Conservation (phyloP, 352 stramenopile species). For the Pythium brachiatum region DNA sequence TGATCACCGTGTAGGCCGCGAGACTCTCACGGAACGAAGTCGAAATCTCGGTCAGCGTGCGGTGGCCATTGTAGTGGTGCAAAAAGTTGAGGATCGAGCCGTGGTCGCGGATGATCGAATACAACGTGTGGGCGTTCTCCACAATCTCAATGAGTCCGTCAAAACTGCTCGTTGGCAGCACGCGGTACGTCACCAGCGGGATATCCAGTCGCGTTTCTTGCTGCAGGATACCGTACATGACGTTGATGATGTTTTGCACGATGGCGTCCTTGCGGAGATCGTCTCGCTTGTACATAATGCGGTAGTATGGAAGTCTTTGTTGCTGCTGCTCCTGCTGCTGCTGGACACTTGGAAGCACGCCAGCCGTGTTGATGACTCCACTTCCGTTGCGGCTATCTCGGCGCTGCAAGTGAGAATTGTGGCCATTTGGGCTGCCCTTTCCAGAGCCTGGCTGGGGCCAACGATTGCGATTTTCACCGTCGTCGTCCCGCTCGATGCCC, state of each 20-base stretch:
- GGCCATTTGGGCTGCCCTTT: conserved; percentile 35
- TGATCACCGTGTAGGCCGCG: conserved; percentile 99
- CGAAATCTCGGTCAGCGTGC: conserved; percentile 83
- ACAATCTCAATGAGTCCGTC: conserved; percentile 87
- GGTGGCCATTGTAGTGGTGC: conserved; percentile 83
- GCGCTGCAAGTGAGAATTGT: conserved; percentile 13
- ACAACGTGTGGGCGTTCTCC: conserved; percentile 81
- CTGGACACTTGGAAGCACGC: background rate
- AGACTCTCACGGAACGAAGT: conserved; percentile 89
- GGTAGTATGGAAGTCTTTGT: conserved; percentile 49
- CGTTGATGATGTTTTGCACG: conserved; percentile 88
- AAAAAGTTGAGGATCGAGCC: conserved; percentile 83
- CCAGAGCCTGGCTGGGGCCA: conserved; percentile 8
- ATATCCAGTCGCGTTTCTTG: conserved; percentile 79
- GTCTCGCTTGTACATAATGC: conserved; percentile 87
- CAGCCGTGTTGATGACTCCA: background rate
- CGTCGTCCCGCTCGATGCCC: conserved; percentile 69
- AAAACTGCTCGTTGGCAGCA: conserved; percentile 80
- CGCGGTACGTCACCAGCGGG: conserved; percentile 82
- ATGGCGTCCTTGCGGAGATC: conserved; percentile 83
- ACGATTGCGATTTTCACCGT: conserved; percentile 32
- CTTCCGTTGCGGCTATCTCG: conserved; percentile 1
- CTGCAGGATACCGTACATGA: conserved; percentile 88
- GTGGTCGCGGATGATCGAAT: conserved; percentile 84
- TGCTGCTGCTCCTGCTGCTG: conserved; percentile 11